phyloP scores from a whole-genome alignment of 495 filamentous ascomycete species.

The Podospora didyma region DNA sequence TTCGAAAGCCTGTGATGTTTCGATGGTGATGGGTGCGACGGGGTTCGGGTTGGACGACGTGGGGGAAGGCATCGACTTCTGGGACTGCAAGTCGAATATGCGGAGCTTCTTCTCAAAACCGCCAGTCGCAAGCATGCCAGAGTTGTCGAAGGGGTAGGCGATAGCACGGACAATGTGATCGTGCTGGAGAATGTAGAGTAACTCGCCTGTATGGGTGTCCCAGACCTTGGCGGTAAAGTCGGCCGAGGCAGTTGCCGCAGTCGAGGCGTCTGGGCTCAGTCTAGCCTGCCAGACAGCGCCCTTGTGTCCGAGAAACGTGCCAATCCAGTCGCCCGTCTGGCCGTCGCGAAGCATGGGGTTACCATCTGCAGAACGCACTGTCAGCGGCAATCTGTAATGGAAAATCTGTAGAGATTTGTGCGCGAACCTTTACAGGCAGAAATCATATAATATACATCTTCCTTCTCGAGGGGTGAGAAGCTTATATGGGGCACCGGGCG shows the following conservation, averaged over 20 bases:
- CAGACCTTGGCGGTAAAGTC: slow-evolving; percentile 97
- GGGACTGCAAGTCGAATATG: slow-evolving; percentile 77
- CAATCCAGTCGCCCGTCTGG: slow-evolving; percentile 97
- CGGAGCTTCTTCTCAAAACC: slow-evolving; percentile 95
- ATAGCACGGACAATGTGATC: slow-evolving; percentile 92
- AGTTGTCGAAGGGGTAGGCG: slow-evolving; percentile 78
- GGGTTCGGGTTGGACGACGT: slow-evolving; percentile 12
- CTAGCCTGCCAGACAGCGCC: slow-evolving; percentile 95
- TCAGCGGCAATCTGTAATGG: not conserved
- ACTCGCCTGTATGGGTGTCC: slow-evolving; percentile 94
- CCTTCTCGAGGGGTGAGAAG: slow-evolving; percentile 80
- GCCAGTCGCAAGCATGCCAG: slow-evolving; percentile 79
- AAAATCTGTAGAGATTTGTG: not conserved
- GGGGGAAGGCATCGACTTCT: slow-evolving; percentile 23
- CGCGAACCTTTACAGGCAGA: slow-evolving; percentile 92
- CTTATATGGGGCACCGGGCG: slow-evolving; percentile 91
- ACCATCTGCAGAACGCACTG: slow-evolving; percentile 57
- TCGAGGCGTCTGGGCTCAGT: slow-evolving; percentile 79
- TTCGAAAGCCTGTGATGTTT: slow-evolving; percentile 63
- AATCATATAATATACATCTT: slow-evolving; percentile 88
- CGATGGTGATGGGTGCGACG: slow-evolving; percentile 34
- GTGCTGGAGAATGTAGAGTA: slow-evolving; percentile 81
- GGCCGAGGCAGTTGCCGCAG: slow-evolving; percentile 88
- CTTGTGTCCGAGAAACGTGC: slow-evolving; percentile 97
- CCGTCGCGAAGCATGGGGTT: slow-evolving; percentile 98